phyloP scores from a whole-genome alignment of 345 rosid genomes.

The Gossypium rotundifolium region DNA sequence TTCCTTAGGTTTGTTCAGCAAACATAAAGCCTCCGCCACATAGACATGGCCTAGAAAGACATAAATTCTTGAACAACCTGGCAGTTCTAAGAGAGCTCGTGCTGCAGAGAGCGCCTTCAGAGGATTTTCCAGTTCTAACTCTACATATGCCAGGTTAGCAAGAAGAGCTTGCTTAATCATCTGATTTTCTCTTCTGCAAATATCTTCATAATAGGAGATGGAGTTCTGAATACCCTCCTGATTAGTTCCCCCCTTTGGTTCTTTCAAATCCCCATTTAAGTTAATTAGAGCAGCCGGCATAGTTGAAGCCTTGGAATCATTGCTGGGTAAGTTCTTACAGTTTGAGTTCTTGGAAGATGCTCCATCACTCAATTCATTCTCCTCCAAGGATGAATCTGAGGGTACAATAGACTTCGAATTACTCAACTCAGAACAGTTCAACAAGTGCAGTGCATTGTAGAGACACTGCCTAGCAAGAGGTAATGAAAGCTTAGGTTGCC shows the following conservation, averaged over 20 bases:
- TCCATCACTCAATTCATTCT: conserved; percentile 38
- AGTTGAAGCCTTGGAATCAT: conserved; percentile 36
- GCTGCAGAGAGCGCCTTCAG: conserved; percentile 61
- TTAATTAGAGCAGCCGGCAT: conserved; percentile 33
- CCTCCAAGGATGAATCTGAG: conserved; percentile 37
- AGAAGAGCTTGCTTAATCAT: conserved; percentile 40
- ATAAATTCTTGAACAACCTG: conserved; percentile 65
- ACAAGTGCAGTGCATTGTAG: conserved; percentile 61
- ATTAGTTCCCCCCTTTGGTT: conserved; percentile 60
- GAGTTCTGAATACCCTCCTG: conserved; percentile 64
- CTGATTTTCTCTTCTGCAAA: not conserved
- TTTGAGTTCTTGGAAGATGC: conserved; percentile 30
- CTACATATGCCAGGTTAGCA: conserved; percentile 76
- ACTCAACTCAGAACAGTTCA: conserved; percentile 41
- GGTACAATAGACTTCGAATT: conserved; percentile 36
- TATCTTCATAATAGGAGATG: conserved; percentile 47
- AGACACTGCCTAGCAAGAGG: conserved; percentile 80
- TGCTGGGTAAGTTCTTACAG: conserved; percentile 29
- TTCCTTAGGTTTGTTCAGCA: conserved; percentile 67
- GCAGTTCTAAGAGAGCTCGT: conserved; percentile 62
- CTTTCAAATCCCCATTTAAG: conserved; percentile 70
- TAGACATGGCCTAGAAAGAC: conserved; percentile 70
- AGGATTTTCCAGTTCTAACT: conserved; percentile 85
- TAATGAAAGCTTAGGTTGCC: conserved; percentile 66
- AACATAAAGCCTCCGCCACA: conserved; percentile 94